Base-by-base conservation (phyloP, 805 yeast genomes). In the Saturnispora sanitii region DNA sequence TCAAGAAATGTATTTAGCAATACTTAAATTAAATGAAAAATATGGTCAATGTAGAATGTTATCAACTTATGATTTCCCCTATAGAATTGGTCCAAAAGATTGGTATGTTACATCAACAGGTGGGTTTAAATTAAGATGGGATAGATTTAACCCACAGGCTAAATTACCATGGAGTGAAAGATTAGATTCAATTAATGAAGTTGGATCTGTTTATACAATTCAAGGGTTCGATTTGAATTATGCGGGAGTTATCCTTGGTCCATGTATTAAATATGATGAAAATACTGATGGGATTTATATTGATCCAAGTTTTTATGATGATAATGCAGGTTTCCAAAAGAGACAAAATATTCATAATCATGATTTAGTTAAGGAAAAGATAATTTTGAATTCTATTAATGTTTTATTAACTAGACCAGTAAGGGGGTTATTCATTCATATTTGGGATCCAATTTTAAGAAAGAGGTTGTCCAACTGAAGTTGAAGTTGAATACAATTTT, bases 201-300 rank as follows among this genome's bases (percentile, higher is more conserved):
- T 67, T 31, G 73, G 73, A 0, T 65, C 70, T 17, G 73, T 68
- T 3, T 68, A 68, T 40, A 68, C 73, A 0, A 55, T 68, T 17
- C 73, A 68, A 50, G 73, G 73, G 1, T 68, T 68, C 46, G 73
- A 68, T 49, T 48, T 68, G 41, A 67, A 67, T 45, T 68, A 65
- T 46, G 70, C 71, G 2, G 73, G 68, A 33, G 68, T 68, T 0
- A 68, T 68, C 3, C 40, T 68, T 12, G 73, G 73, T 2, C 56
- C 68, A 39, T 62, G 68, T 5, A 53, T 68, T 7, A 66, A 61
- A 2, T 66, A 64, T 35, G 72, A 68, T 46, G 31, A 47, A 3
- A 49, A 19, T 1, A 62, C 48, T 3, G 70, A 67, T 35, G 49
- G 53, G 4, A 51, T 68, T 15, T 52, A 47, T 19, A 45, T 68